phyloP scores from a whole-genome alignment of 495 filamentous ascomycete species.

The Cercophora sp. region DNA sequence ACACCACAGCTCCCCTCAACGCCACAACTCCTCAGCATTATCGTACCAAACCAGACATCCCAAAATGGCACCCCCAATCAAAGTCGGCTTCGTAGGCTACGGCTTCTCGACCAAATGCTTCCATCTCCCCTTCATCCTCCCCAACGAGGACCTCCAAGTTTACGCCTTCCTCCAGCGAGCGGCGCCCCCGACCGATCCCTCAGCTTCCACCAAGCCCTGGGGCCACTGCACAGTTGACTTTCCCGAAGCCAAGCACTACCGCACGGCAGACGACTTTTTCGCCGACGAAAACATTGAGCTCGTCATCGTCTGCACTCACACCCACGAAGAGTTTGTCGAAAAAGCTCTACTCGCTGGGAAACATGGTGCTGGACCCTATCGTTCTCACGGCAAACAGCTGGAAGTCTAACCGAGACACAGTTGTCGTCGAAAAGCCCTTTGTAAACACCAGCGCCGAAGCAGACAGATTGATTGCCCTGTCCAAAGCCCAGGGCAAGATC shows the following conservation, averaged over 20 bases:
- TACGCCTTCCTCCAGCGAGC: constrained; percentile 44
- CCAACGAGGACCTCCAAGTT: constrained; percentile 56
- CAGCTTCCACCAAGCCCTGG: constrained; percentile 8
- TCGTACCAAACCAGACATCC: too few species aligned
- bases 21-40: too few species aligned
- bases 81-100: constrained; percentile 35
- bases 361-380: constrained; percentile 35
- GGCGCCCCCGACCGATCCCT: constrained; percentile 15
- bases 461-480: constrained; percentile 56
- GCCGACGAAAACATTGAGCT: constrained; percentile 56
- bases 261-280: constrained; percentile 55
- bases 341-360: constrained; percentile 61
- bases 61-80: constrained; percentile 22
- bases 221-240: constrained; percentile 36
- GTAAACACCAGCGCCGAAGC: constrained; percentile 61
- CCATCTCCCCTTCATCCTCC: constrained; percentile 67
- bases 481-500: constrained; percentile 54
- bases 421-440: constrained; percentile 77
- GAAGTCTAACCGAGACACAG: too few species aligned
- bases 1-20: too few species aligned
- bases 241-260: constrained; percentile 33
- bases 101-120: constrained; percentile 68
- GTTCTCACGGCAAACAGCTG: neutral
- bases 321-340: constrained; percentile 60
- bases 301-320: constrained; percentile 60